Base-by-base conservation (phyloP, 2,329 filamentous ascomycete genomes). In the Cladosporium sp. region DNA sequence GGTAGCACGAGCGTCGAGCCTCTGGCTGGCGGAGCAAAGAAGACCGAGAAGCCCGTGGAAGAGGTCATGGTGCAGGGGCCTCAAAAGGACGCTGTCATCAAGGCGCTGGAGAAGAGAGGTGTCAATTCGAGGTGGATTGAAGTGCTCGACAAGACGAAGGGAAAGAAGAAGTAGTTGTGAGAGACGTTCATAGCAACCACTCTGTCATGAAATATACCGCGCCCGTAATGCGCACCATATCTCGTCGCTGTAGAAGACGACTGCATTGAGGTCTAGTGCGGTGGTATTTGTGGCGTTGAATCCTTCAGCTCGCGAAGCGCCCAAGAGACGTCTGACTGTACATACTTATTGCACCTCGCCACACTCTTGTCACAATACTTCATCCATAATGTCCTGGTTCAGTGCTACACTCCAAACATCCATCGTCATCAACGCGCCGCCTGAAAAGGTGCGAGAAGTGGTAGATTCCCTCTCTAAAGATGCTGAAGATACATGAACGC, bases 61-160 rank as follows among this genome's bases (percentile, higher is more conserved):
- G 88, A 90, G 74, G 84, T 91, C 24, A 81, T 89, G 78, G 83
- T 90, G 3, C 88, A 91, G 72, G 88, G 88, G 1, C 87, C 88
- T 67, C 88, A 90, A 78, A 84, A 83, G 65, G 84, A 86, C 68
- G 85, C 84, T 18, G 80, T 90, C 21, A 79, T 87, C 57, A 86
- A 84, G 71, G 86, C 87, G 32, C 75, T 91, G 70, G 83, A 83
- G 67, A 84, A 82, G 73, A 81, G 87, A 67, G 88, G 88, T 0
- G 79, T 91, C 4, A 82, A 82, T 65, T 79, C 77, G 66, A 82
- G 84, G 68, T 90, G 87, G 86, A 80, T 90, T 32, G 85, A 88
- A 54, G 79, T 89, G n/a, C 76, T 88, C 65, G 88, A 90, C 74
- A 90, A 90, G 79, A 88, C 86, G 4, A 88, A 89, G 78, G 86